Evolutionary conservation across 2,329 filamentous ascomycete genomes (phyloP).

Genomic region (Herpotrichia juniperi): DNA sequence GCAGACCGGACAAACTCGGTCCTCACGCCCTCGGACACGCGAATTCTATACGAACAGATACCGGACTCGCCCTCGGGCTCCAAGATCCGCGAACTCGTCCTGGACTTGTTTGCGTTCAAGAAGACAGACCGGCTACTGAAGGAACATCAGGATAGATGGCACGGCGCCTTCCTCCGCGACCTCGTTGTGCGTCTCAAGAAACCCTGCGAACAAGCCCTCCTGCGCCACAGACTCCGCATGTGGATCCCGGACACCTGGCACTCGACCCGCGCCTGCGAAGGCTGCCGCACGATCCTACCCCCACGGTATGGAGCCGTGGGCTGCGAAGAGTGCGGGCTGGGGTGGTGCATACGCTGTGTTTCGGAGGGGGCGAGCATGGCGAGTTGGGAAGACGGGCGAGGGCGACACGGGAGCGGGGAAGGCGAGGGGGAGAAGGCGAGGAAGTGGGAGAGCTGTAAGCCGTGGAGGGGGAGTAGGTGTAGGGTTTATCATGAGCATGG

Average conservation of each 20-base stretch:
- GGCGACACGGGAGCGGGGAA: constrained; percentile 20
- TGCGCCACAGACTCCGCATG: constrained; percentile 48
- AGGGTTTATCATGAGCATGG: constrained; percentile 46
- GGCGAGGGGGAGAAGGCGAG: constrained; percentile 22
- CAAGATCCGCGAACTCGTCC: constrained; percentile 46
- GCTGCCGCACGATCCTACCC: constrained; percentile 46
- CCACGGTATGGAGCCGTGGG: constrained; percentile 43
- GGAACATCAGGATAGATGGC: constrained; percentile 55
- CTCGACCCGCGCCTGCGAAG: constrained; percentile 43
- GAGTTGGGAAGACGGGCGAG: constrained; percentile 37
- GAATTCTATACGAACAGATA: constrained; percentile 54
- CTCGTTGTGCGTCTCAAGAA: constrained; percentile 54
- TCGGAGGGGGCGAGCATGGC: constrained; percentile 37
- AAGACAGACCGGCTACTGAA: constrained; percentile 57
- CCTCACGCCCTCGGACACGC: constrained; percentile 56
- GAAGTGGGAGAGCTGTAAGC: constrained; percentile 45
- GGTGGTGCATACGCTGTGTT: constrained; percentile 50
- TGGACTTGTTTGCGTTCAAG: constrained; percentile 60
- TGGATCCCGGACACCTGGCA: constrained; percentile 46
- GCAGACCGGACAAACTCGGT: constrained; percentile 57
- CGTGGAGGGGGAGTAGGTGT: constrained; percentile 44
- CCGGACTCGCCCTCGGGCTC: constrained; percentile 39
- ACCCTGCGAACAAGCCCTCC: constrained; percentile 50
- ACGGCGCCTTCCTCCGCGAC: constrained; percentile 55
- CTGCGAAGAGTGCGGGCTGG: constrained; percentile 50